Conservation (phyloP, 106 monocot species). For the Allium cepa region DNA sequence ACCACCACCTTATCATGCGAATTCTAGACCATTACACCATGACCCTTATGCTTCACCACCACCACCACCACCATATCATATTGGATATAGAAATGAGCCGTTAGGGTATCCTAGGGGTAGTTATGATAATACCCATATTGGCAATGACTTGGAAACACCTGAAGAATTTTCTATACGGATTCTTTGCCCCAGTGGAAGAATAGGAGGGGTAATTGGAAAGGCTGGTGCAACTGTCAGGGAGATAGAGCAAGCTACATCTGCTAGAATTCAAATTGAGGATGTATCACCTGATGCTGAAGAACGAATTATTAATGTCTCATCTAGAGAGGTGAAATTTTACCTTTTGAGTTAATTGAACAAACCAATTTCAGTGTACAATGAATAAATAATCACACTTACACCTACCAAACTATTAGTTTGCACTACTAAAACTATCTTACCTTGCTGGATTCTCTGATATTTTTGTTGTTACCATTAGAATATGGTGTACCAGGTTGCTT, state of each 20-base stretch:
- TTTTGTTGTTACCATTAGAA: too few relatives aligned
- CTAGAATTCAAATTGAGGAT: conserved; percentile 55
- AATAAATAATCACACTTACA: too few relatives aligned
- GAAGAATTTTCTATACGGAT: conserved; percentile 65
- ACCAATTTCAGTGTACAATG: too few relatives aligned
- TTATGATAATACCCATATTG: conserved; percentile 12
- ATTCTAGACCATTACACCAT: conserved; percentile 8
- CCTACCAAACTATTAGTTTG: too few relatives aligned
- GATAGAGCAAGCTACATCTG: conserved; percentile 60
- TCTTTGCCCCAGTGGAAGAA: conserved; percentile 49
- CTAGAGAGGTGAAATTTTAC: conserved; percentile 44
- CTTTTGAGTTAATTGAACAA: neutral
- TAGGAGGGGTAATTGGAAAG: conserved; percentile 72
- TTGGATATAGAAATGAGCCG: conserved; percentile 29
- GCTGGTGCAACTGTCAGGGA: conserved; percentile 54
- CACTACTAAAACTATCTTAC: too few relatives aligned
- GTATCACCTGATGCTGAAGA: conserved; percentile 38
- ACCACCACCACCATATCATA: conserved; percentile 21
- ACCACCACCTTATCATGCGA: conserved; percentile 22
- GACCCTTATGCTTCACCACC: conserved; percentile 8
- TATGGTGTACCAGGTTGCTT: too few relatives aligned
- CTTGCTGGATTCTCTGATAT: too few relatives aligned
- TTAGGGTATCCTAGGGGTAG: conserved; percentile 18
- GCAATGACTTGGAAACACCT: conserved; percentile 8
- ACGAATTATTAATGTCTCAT: conserved; percentile 43